A percentile compares a stretch with the other conserved stretches of the same genome.
These are phyloP conservation scores for Kodamaea fukazawae DNA, from an alignment of 805 yeast species.

Conservation along the genomic window DNA sequence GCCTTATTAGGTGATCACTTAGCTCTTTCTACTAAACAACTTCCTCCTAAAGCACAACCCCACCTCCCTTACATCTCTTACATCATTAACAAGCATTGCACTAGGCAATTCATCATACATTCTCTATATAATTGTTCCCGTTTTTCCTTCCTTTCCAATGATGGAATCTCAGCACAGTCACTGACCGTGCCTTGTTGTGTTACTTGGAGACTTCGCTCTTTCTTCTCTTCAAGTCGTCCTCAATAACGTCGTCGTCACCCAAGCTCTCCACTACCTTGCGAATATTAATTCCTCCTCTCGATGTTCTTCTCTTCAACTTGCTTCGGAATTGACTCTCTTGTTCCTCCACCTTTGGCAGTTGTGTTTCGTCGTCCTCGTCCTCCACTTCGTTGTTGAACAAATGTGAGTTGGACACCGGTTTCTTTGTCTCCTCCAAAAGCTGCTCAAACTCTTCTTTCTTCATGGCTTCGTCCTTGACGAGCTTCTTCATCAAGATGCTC, in stretches of 20 bases:
- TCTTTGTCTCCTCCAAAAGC: conserved; percentile 32
- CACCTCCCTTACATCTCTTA: no score
- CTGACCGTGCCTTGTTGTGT: no score
- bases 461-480: conserved; percentile 33
- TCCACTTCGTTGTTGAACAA: conserved; percentile 41
- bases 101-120: no score
- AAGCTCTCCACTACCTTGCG: conserved; percentile 8
- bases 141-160: no score
- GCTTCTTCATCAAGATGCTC: conserved; percentile 36
- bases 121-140: no score
- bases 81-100: no score
- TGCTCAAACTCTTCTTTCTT: conserved; percentile 29
- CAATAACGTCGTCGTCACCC: conserved; percentile 6
- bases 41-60: no score
- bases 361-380: conserved; percentile 16
- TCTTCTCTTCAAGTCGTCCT: conserved; percentile 7
- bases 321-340: conserved; percentile 9
- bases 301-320: conserved; percentile 23
- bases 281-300: conserved; percentile 28
- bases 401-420: conserved; percentile 32
- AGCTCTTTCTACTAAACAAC: no score
- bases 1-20: no score
- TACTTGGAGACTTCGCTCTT: conserved; percentile 4
- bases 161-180: no score
- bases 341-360: conserved; percentile 9